These are phyloP conservation scores for Dryadomyces quercivorus DNA, from an alignment of 2,329 filamentous ascomycete species.

Conservation along the genomic window DNA sequence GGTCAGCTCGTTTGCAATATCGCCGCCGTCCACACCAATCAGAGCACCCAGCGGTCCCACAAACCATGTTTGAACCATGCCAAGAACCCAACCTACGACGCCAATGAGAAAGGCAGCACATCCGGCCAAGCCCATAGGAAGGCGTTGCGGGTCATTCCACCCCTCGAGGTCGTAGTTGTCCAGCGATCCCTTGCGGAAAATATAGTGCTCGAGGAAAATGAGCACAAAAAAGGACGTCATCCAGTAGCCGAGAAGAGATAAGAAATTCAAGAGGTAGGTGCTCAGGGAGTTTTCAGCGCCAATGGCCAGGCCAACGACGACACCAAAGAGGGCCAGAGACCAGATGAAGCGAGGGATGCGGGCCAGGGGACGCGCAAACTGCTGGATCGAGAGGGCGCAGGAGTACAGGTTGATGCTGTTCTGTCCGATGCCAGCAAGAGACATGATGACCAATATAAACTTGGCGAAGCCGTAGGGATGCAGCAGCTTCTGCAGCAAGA, in stretches of 20 bases:
- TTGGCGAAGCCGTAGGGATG: slow-evolving; percentile 46
- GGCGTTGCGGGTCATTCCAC: slow-evolving; percentile 29
- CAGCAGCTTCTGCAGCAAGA: slow-evolving; percentile 48
- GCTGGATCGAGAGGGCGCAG: slow-evolving; percentile 24
- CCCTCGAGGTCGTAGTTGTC: slow-evolving; percentile 34
- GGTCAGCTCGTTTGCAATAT: slow-evolving; percentile 39
- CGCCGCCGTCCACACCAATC: slow-evolving; percentile 31
- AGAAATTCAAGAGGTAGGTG: slow-evolving; percentile 31
- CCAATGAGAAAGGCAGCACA: slow-evolving; percentile 30
- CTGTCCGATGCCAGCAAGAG: slow-evolving; percentile 34
- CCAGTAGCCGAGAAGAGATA: slow-evolving; percentile 37
- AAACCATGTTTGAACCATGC: slow-evolving; percentile 47
- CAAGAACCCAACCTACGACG: slow-evolving; percentile 37
- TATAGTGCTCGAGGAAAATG: slow-evolving; percentile 32
- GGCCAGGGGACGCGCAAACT: slow-evolving; percentile 28
- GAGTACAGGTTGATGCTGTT: slow-evolving; percentile 32
- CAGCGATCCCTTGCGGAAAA: slow-evolving; percentile 27
- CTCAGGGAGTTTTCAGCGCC: slow-evolving; percentile 29
- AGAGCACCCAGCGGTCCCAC: slow-evolving; percentile 29
- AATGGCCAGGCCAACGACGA: slow-evolving; percentile 31
- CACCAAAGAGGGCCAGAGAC: slow-evolving; percentile 31
- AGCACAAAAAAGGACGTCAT: slow-evolving; percentile 35
- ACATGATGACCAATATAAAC: slow-evolving; percentile 47
- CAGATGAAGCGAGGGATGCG: slow-evolving; percentile 34
- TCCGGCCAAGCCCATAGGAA: slow-evolving; percentile 32